phyloP scores from a whole-genome alignment of 75 land plant species.

The Larix kaempferi region DNA sequence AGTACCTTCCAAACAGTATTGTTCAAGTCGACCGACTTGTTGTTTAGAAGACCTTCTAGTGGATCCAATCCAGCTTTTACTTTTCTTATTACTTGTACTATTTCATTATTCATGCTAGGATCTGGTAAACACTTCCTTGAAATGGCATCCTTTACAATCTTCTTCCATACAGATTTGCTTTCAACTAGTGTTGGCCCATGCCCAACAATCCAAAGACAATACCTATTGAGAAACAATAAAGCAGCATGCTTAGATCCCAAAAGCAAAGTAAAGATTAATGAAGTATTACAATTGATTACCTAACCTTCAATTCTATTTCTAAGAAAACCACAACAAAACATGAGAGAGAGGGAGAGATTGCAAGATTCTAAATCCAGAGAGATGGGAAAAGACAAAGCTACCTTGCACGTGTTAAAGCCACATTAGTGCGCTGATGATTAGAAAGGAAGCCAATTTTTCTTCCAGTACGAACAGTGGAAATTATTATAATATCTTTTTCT shows the following conservation, averaged over 20 bases:
- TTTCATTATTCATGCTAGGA: constrained; percentile 30
- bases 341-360: constrained; percentile 5
- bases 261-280: neutral
- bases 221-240: constrained; percentile 20
- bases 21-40: constrained; percentile 36
- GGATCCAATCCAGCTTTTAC: constrained; percentile 42
- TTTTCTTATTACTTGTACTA: constrained; percentile 36
- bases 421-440: constrained; percentile 61
- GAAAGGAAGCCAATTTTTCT: constrained; percentile 62
- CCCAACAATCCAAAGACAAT: constrained; percentile 76
- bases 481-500: constrained; percentile 73
- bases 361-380: neutral
- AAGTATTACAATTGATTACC: too few relatives aligned
- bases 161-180: constrained; percentile 53
- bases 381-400: constrained; percentile 7
- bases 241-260: neutral
- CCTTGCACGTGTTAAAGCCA: constrained; percentile 89
- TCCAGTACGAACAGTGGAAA: constrained; percentile 64
- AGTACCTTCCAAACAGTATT: constrained; percentile 63
- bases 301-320: too few relatives aligned
- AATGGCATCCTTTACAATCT: constrained; percentile 50
- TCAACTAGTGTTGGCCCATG: constrained; percentile 39
- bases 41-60: constrained; percentile 43
- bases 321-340: too few relatives aligned
- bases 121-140: constrained; percentile 41